Percentiles rank a stretch among this genome's conserved stretches.
These are phyloP conservation scores for Hyparrhenia diplandra DNA, from an alignment of 176 grass and related monocot species.

Conservation along the genomic window DNA sequence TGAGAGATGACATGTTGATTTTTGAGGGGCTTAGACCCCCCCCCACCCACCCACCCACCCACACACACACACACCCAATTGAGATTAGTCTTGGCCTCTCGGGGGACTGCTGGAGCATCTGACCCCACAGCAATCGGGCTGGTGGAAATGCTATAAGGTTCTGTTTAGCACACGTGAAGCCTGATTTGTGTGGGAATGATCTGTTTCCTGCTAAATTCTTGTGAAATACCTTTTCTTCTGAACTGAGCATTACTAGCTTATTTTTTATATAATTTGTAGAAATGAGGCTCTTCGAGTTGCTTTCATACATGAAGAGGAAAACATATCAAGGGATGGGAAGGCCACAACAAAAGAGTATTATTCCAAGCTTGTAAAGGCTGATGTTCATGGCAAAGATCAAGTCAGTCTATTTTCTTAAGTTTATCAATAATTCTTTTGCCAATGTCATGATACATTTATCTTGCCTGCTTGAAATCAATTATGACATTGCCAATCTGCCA, in stretches of 20 bases:
- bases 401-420: slow-evolving; percentile 36
- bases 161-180: not conserved
- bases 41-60: too few species aligned
- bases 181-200: not conserved
- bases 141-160: not conserved
- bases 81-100: too few species aligned
- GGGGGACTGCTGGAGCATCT: too few species aligned
- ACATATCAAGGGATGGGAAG: slow-evolving; percentile 24
- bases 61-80: too few species aligned
- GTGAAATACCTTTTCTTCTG: not conserved
- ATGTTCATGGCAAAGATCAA: slow-evolving; percentile 95
- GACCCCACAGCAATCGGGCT: not conserved
- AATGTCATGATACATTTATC: not conserved
- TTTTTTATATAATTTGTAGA: slow-evolving; percentile 51
- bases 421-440: slow-evolving; percentile 10
- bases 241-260: not conserved
- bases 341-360: slow-evolving; percentile 59
- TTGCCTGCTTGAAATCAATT: not conserved
- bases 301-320: slow-evolving; percentile 90
- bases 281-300: slow-evolving; percentile 94
- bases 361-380: slow-evolving; percentile 93
- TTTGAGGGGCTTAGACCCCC: not conserved
- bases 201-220: not conserved
- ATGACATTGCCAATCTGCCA: not conserved
- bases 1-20: not conserved